Percentiles rank a stretch among this genome's conserved stretches.
Evolutionary conservation across 768 basidiomycete species (phyloP).

Genomic region (Panus rudis): DNA sequence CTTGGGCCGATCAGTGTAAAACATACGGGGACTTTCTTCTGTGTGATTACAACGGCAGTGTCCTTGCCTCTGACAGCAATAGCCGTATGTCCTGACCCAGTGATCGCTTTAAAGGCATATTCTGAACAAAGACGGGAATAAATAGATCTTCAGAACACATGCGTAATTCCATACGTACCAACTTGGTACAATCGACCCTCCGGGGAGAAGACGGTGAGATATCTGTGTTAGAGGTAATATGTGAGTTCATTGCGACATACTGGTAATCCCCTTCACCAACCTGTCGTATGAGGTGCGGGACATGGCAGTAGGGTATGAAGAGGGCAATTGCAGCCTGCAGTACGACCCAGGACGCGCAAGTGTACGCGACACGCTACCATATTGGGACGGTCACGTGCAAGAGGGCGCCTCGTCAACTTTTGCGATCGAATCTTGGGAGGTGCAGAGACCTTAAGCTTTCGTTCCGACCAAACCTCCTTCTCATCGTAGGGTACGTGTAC

Average conservation of each 20-base stretch:
- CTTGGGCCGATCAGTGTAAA: constrained; percentile 1
- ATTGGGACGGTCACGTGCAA: too few relatives aligned
- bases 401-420: too few relatives aligned
- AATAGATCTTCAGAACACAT: not conserved
- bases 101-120: constrained; percentile 99
- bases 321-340: too few relatives aligned
- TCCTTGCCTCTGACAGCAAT: constrained; percentile 92
- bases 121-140: constrained; percentile 39
- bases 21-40: constrained; percentile 95
- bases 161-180: constrained; percentile 45
- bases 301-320: too few relatives aligned
- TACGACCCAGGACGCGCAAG: constrained; percentile 57
- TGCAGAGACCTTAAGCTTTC: too few relatives aligned
- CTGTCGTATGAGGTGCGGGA: constrained; percentile 93
- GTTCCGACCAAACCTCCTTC: too few relatives aligned
- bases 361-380: constrained; percentile 29
- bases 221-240: constrained; percentile 38
- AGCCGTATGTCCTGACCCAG: constrained; percentile 92
- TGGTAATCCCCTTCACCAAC: constrained; percentile 27
- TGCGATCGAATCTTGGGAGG: too few relatives aligned
- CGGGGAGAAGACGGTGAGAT: constrained; percentile 94
- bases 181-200: constrained; percentile 99
- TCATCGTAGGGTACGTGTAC: too few relatives aligned
- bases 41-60: constrained; percentile 92
- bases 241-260: not conserved